phyloP scores from a whole-genome alignment of 2,329 filamentous ascomycete genomes.

The Metarhizium rileyi region DNA sequence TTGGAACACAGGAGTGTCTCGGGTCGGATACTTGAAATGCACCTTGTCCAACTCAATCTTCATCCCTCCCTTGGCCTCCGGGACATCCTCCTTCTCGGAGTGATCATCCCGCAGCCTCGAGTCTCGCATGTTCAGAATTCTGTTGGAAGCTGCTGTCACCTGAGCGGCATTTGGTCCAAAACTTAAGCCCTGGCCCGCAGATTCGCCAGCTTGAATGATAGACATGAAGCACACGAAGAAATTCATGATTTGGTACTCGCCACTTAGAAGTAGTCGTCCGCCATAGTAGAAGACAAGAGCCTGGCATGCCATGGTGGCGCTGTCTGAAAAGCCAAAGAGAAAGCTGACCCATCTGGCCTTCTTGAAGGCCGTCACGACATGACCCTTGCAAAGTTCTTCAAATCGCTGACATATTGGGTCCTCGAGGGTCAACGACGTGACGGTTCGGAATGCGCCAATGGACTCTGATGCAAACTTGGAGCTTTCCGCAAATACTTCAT shows the following conservation, averaged over 20 bases:
- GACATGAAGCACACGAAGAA: conserved; percentile 56
- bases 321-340: conserved; percentile 61
- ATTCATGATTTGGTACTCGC: conserved; percentile 35
- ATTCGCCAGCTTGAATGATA: conserved; percentile 57
- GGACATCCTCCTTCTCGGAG: conserved; percentile 25
- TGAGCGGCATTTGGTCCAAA: conserved; percentile 57
- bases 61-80: conserved; percentile 38
- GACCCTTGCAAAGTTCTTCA: conserved; percentile 43
- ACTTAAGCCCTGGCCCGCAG: conserved; percentile 56
- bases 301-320: conserved; percentile 51
- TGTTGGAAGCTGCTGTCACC: conserved; percentile 47
- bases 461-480: conserved; percentile 68
- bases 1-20: conserved; percentile 46
- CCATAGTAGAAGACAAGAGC: conserved; percentile 61
- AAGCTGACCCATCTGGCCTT: conserved; percentile 54
- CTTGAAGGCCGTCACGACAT: conserved; percentile 49
- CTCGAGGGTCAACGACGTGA: conserved; percentile 61
- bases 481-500: conserved; percentile 58
- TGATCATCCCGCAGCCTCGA: conserved; percentile 26
- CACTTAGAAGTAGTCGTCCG: conserved; percentile 43
- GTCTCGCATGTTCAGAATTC: conserved; percentile 44
- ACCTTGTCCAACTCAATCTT: conserved; percentile 47
- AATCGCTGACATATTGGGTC: conserved; percentile 55
- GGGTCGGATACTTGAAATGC: conserved; percentile 51
- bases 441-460: conserved; percentile 64